Evolutionary conservation across 2,329 filamentous ascomycete genomes (phyloP).

Genomic region (Fusarium caatingaense): DNA sequence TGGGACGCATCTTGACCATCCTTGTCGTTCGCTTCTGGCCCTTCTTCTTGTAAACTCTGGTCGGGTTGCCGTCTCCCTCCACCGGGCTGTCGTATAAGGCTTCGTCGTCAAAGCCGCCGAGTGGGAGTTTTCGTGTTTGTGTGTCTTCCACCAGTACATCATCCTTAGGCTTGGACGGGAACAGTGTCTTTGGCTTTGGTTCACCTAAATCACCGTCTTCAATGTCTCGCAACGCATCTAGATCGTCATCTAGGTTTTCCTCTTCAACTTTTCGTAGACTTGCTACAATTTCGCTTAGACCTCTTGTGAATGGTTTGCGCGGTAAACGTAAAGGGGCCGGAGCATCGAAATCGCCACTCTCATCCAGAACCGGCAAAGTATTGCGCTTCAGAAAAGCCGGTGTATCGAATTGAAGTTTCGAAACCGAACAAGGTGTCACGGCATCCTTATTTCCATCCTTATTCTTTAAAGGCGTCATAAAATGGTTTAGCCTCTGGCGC

Average conservation of each 20-base stretch:
- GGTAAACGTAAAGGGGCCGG: slow-evolving; percentile 65
- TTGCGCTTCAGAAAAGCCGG: slow-evolving; percentile 74
- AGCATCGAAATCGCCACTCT: slow-evolving; percentile 64
- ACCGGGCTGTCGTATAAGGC: slow-evolving; percentile 65
- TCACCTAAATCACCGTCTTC: slow-evolving; percentile 61
- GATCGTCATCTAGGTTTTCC: slow-evolving; percentile 76
- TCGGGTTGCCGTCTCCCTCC: slow-evolving; percentile 68
- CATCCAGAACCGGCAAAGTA: slow-evolving; percentile 64
- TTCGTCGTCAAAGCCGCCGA: slow-evolving; percentile 74
- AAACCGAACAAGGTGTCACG: slow-evolving; percentile 62
- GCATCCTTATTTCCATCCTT: slow-evolving; percentile 53
- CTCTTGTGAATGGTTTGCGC: slow-evolving; percentile 72
- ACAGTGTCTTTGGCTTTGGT: slow-evolving; percentile 38
- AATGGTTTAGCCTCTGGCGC: slow-evolving; percentile 69
- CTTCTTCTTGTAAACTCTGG: slow-evolving; percentile 82
- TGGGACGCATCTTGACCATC: slow-evolving; percentile 71
- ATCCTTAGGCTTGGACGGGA: slow-evolving; percentile 46
- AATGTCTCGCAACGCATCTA: slow-evolving; percentile 78
- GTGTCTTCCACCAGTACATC: slow-evolving; percentile 59
- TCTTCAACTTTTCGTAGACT: slow-evolving; percentile 77
- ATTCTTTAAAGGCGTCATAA: slow-evolving; percentile 72
- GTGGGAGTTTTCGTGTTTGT: slow-evolving; percentile 56
- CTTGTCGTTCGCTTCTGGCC: slow-evolving; percentile 83
- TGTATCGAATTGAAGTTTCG: slow-evolving; percentile 72
- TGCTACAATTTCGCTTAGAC: slow-evolving; percentile 79